These are phyloP conservation scores for Pichia paraexigua DNA, from an alignment of 805 yeast species.

Conservation along the genomic window DNA sequence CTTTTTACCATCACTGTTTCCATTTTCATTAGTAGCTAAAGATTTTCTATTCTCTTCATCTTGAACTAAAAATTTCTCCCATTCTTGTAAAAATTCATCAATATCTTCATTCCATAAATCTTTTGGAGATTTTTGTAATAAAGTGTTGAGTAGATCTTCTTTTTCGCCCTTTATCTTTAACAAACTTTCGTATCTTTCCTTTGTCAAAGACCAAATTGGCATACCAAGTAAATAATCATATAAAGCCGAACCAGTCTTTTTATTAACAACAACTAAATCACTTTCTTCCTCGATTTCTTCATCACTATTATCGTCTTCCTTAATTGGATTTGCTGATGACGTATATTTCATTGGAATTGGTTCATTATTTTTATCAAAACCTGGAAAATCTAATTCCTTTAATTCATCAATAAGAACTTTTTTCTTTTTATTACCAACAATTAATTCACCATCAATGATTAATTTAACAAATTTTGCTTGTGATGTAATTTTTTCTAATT, in stretches of 20 bases:
- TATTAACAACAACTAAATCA: constrained; percentile 29
- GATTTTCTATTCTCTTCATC: constrained; percentile 56
- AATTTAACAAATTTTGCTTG: constrained; percentile 90
- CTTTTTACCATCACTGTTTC: constrained; percentile 33
- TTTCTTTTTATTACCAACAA: constrained; percentile 69
- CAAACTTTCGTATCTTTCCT: constrained; percentile 77
- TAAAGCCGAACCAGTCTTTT: constrained; percentile 47
- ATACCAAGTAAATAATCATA: constrained; percentile 87
- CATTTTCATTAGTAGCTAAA: constrained; percentile 37
- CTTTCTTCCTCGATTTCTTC: constrained; percentile 26
- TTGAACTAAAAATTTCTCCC: constrained; percentile 57
- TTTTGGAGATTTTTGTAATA: constrained; percentile 66
- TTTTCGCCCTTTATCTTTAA: constrained; percentile 64
- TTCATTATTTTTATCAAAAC: constrained; percentile 61
- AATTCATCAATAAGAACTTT: constrained; percentile 56
- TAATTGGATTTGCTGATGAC: constrained; percentile 1
- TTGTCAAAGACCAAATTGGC: constrained; percentile 90
- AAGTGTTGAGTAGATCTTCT: constrained; percentile 58
- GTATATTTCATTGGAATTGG: constrained; percentile 43
- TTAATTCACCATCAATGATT: constrained; percentile 69
- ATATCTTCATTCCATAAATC: constrained; percentile 85
- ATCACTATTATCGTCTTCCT: constrained; percentile 14
- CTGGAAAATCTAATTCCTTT: constrained; percentile 60
- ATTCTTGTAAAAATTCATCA: constrained; percentile 59
- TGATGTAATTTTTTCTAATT: constrained; percentile 62